A percentile compares a stretch with the other conserved stretches of the same genome.
Conservation (phyloP, 2,329 filamentous ascomycete genomes). For the Aspergillus pseudotamarii region DNA sequence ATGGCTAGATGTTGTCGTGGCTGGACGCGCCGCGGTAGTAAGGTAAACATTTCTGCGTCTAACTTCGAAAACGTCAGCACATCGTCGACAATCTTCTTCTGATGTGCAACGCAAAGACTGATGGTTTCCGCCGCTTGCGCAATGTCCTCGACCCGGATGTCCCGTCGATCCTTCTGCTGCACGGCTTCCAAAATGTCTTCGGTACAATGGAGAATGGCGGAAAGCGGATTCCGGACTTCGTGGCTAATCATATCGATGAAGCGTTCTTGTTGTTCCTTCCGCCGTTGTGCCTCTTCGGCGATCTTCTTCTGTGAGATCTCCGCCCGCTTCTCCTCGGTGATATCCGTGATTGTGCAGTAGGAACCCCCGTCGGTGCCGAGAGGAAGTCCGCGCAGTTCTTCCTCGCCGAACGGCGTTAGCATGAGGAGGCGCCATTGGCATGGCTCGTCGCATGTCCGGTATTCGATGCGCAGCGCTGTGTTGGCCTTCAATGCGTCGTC, state of each 20-base stretch:
- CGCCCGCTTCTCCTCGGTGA: conserved; percentile 82
- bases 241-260: conserved; percentile 74
- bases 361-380: conserved; percentile 15
- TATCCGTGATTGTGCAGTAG: conserved; percentile 69
- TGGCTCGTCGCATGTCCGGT: conserved; percentile 19
- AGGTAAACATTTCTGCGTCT: conserved; percentile 72
- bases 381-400: conserved; percentile 15
- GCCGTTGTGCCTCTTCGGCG: conserved; percentile 77
- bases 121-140: conserved; percentile 79
- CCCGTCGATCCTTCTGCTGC: conserved; percentile 5
- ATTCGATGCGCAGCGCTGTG: conserved; percentile 25
- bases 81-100: conserved; percentile 78
- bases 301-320: conserved; percentile 77
- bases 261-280: conserved; percentile 78
- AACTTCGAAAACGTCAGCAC: conserved; percentile 74
- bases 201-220: conserved; percentile 61
- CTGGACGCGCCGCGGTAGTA: conserved; percentile 70
- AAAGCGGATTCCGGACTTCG: conserved; percentile 61
- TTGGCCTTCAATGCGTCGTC: conserved; percentile 1
- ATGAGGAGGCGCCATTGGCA: conserved; percentile 25
- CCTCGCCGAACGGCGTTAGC: conserved; percentile 16
- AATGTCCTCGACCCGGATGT: conserved; percentile 57
- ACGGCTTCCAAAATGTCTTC: conserved; percentile 46
- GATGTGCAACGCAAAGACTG: conserved; percentile 74
- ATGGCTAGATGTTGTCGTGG: conserved; percentile 68